phyloP scores from a whole-genome alignment of 176 grass and related monocot species.

The Eragrostis curvula region DNA sequence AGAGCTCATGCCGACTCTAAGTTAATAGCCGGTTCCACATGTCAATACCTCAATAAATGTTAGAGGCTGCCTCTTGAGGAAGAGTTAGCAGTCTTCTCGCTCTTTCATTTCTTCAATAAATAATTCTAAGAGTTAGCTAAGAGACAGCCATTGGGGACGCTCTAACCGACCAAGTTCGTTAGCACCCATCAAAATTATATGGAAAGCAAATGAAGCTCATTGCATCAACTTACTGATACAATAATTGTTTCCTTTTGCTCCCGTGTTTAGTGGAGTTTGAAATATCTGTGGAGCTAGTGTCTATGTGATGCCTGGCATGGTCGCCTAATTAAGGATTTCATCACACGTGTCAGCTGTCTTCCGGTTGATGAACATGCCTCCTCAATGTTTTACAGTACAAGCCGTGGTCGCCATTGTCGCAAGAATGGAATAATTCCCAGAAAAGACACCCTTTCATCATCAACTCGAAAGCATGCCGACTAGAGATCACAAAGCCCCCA shows the following conservation, averaged over 20 bases:
- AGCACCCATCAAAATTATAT: not conserved
- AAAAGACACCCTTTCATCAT: slow-evolving; percentile 42
- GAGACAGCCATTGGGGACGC: no score
- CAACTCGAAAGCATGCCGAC: slow-evolving; percentile 28
- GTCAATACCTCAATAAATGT: no score
- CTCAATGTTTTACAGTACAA: slow-evolving; percentile 27
- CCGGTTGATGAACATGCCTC: slow-evolving; percentile 29
- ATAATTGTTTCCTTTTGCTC: slow-evolving; percentile 40
- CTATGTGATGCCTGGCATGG: slow-evolving; percentile 4
- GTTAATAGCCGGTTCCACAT: no score
- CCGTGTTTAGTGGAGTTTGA: not conserved
- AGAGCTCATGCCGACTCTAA: no score
- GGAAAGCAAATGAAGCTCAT: not conserved
- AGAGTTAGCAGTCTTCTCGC: no score
- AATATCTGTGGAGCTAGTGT: slow-evolving; percentile 35
- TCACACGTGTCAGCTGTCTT: slow-evolving; percentile 39
- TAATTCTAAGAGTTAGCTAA: no score
- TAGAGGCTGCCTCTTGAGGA: no score
- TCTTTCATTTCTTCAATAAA: no score
- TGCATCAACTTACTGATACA: slow-evolving; percentile 26
- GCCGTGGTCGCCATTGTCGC: slow-evolving; percentile 12
- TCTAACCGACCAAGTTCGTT: not conserved
- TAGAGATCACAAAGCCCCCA: slow-evolving; percentile 11
- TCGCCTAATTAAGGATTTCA: not conserved
- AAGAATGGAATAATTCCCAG: slow-evolving; percentile 8